Evolutionary conservation across 2,329 filamentous ascomycete species (phyloP).

Genomic region (Sporothrix pseudoabietina): DNA sequence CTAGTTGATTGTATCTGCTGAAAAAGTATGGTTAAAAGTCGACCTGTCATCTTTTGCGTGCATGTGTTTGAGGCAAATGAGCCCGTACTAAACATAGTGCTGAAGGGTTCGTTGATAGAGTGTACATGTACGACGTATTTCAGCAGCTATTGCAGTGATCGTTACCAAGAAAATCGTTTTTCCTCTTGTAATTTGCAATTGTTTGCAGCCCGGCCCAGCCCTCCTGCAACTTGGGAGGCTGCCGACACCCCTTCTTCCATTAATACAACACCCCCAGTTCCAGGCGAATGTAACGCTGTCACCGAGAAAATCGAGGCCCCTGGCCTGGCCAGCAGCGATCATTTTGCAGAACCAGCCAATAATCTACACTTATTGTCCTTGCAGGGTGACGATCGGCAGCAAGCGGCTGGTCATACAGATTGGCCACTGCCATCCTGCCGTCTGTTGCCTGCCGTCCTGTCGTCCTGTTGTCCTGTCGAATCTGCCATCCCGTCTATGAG

Average conservation of each 20-base stretch:
- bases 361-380: not conserved
- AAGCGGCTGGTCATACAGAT: slow-evolving; percentile 21
- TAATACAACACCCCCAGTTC: not conserved
- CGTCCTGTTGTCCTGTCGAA: not conserved
- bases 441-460: not conserved
- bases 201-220: slow-evolving; percentile 8
- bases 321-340: not conserved
- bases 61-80: slow-evolving; percentile 14
- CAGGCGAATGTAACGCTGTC: slow-evolving; percentile 20
- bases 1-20: not conserved
- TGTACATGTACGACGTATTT: not conserved
- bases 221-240: not conserved
- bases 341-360: not conserved
- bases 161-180: not conserved
- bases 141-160: not conserved
- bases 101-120: too few species aligned
- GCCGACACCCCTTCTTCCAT: not conserved
- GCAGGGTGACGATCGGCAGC: slow-evolving; percentile 16
- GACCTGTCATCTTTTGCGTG: slow-evolving; percentile 18
- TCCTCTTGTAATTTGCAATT: not conserved
- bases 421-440: not conserved
- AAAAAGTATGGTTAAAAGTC: not conserved
- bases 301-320: slow-evolving; percentile 1
- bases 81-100: not conserved
- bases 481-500: not conserved